Conservation (phyloP, 768 basidiomycete genomes). For the Infundibulicybe gibba region DNA sequence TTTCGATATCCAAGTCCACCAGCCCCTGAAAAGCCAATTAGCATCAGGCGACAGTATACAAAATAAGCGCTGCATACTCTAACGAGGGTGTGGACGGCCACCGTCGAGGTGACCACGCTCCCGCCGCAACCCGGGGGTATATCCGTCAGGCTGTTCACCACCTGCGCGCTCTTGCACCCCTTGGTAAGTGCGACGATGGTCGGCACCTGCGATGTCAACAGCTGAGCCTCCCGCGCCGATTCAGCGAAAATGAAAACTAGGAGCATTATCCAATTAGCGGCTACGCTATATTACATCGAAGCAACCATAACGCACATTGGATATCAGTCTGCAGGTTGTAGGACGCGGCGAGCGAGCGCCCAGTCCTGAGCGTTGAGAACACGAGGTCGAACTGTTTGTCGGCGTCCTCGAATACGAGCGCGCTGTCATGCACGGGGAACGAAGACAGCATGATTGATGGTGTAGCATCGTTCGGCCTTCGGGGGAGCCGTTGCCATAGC, state of each 20-base stretch:
- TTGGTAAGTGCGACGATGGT: constrained; percentile 85
- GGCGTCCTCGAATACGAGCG: constrained; percentile 64
- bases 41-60: neutral
- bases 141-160: constrained; percentile 61
- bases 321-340: constrained; percentile 88
- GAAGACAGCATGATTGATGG: constrained; percentile 87
- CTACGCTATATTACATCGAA: neutral
- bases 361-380: constrained; percentile 72
- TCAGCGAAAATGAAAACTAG: constrained; percentile 78
- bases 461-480: constrained; percentile 76
- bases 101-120: constrained; percentile 67
- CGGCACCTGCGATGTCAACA: constrained; percentile 69
- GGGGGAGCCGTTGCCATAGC: constrained; percentile 93
- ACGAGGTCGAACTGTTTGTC: constrained; percentile 86
- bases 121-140: constrained; percentile 90
- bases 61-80: constrained; percentile 48
- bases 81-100: constrained; percentile 82
- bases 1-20: constrained; percentile 85
- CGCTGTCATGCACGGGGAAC: constrained; percentile 72
- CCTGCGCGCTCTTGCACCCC: constrained; percentile 73
- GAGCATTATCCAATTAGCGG: constrained; percentile 3
- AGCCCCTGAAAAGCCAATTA: constrained; percentile 57
- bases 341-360: constrained; percentile 82
- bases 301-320: constrained; percentile 49
- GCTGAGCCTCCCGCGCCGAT: constrained; percentile 52